Percentiles rank a stretch among this genome's conserved stretches.
Conservation (phyloP, 106 monocot species). For the Dendrobium chrysotoxum region DNA sequence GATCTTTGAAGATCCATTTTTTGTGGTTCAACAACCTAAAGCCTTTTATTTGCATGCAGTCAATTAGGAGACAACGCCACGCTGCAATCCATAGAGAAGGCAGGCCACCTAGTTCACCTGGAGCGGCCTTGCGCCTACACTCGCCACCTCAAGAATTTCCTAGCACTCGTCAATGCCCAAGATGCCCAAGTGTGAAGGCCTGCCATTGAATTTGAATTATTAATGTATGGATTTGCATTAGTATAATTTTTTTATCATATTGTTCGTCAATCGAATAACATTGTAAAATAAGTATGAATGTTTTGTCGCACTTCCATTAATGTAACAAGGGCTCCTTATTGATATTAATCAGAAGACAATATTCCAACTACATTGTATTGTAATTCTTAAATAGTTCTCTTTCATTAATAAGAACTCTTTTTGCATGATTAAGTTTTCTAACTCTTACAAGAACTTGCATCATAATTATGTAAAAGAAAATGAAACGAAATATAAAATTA, state of each 20-base stretch:
- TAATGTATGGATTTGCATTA: not conserved
- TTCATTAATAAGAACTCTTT: too few species aligned
- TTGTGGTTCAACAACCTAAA: not conserved
- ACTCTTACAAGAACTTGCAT: too few species aligned
- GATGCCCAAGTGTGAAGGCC: not conserved
- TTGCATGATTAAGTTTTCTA: too few species aligned
- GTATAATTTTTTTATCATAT: not conserved
- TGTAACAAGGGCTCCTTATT: not conserved
- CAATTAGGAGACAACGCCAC: slow-evolving; percentile 62
- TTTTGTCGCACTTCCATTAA: not conserved
- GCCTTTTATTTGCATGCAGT: slow-evolving; percentile 19
- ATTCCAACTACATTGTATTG: too few species aligned
- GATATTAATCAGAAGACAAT: too few species aligned
- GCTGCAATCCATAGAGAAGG: slow-evolving; percentile 49
- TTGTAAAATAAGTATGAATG: not conserved
- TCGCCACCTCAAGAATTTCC: slow-evolving; percentile 56
- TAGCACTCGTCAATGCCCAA: slow-evolving; percentile 24
- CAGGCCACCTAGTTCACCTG: slow-evolving; percentile 77
- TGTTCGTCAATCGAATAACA: not conserved
- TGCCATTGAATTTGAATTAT: not conserved
- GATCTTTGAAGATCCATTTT: too few species aligned
- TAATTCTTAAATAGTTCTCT: too few species aligned
- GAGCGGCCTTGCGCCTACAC: slow-evolving; percentile 69
- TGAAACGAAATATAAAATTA: too few species aligned
- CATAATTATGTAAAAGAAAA: too few species aligned